These are phyloP conservation scores for Mucor irregularis DNA, from an alignment of 371 early-diverging fungal genomes.

Conservation along the genomic window DNA sequence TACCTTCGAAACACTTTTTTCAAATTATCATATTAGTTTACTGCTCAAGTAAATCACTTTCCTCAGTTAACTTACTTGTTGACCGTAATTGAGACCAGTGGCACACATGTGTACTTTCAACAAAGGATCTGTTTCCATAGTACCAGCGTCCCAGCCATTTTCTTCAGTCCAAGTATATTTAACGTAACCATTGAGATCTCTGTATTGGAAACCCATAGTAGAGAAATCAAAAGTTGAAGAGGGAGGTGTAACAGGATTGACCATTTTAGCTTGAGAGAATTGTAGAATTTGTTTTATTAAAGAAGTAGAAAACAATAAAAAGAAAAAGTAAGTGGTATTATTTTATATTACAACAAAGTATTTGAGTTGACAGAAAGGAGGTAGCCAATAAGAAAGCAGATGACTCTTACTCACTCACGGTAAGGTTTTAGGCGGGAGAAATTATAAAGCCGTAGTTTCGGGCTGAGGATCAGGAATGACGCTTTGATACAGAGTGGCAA, in stretches of 20 bases:
- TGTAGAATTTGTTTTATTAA: not conserved
- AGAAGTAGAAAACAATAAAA: not conserved
- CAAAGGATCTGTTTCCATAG: slow-evolving; percentile 50
- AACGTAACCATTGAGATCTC: slow-evolving; percentile 64
- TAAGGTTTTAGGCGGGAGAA: not conserved
- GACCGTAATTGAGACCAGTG: slow-evolving; percentile 74
- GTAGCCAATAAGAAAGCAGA: slow-evolving; percentile 4
- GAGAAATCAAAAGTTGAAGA: slow-evolving; percentile 63
- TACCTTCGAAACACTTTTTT: slow-evolving; percentile 84
- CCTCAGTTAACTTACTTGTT: slow-evolving; percentile 64
- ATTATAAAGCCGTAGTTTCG: not conserved
- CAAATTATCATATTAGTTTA: no score
- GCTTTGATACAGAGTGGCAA: slow-evolving; percentile 70
- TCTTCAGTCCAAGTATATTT: slow-evolving; percentile 65
- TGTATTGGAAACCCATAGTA: slow-evolving; percentile 70
- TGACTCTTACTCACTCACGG: slow-evolving; percentile 14
- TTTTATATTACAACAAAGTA: not conserved
- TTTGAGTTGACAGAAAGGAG: not conserved
- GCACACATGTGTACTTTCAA: slow-evolving; percentile 56
- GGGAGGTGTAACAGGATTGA: slow-evolving; percentile 27
- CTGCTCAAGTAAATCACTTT: no score
- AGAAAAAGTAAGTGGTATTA: not conserved
- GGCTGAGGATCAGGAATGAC: slow-evolving; percentile 26
- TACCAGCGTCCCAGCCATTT: slow-evolving; percentile 66
- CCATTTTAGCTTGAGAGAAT: not conserved